Evolutionary conservation across 345 rosid species (phyloP), one percentile per base, ranked within the genome.

Genomic region (Ceriops decandra): DNA sequence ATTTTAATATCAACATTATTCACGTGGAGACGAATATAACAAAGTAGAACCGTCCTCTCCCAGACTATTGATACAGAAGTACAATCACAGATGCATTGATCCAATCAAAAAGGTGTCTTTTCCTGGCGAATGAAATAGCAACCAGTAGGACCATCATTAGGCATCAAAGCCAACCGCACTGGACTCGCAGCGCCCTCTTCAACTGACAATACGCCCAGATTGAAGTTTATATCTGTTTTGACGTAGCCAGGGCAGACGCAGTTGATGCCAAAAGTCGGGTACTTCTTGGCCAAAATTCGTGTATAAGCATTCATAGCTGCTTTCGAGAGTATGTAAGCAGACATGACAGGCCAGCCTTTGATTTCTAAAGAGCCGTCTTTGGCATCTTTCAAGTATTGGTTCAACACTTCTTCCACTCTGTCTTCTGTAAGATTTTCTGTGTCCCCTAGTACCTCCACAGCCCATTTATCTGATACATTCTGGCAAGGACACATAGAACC

Each of bases 271-370:
- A 82, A 62, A 66, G 5, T 10, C 1, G 76, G 73, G 6, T 68
- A 30, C 26, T 66, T 71, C 35, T 62, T 68, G 15, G 77, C 77
- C 49, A 71, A 9, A 21, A 73, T 58, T 63, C 81, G 46, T 62
- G 85, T 72, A 42, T 76, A 72, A 0, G 76, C 84, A 72, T 72
- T 81, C 72, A 75, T 1, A 0, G 74, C 66, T 42, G 76, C 82
- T 57, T 81, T 81, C 1, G 82, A 79, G 7, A 76, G 3, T 5
- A 2, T 22, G 38, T 82, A 82, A 2, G 79, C 72, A 7, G 73
- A 63, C 24, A 35, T 0, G 1, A 27, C 7, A 10, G 81, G 81
- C 81, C 80, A 79, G 0, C 76, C 76, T 56, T 79, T 68, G 57
- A 17, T 67, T 17, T 74, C 67, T 7, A 57, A 31, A 5, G 72